phyloP scores from a whole-genome alignment of 2,329 filamentous ascomycete genomes.

The Aspergillus tanneri region DNA sequence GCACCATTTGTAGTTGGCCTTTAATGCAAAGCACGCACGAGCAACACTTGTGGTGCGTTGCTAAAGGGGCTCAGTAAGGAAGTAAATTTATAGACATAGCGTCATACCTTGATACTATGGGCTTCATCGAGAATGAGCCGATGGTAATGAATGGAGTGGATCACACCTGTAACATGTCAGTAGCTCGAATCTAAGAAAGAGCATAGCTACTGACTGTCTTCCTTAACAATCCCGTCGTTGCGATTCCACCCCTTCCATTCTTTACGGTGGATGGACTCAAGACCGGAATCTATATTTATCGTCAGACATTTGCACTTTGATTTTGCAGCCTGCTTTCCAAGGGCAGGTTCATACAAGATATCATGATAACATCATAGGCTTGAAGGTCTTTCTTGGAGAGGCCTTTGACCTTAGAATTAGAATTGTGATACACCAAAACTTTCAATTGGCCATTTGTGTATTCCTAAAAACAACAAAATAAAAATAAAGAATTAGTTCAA shows the following conservation, averaged over 20 bases:
- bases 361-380: constrained; percentile 90
- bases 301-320: constrained; percentile 11
- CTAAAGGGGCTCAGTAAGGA: constrained; percentile 25
- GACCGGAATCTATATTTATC: constrained; percentile 49
- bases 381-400: constrained; percentile 73
- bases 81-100: not conserved
- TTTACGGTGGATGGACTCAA: constrained; percentile 90
- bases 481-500: constrained; percentile 5
- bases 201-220: constrained; percentile 53
- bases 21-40: constrained; percentile 89
- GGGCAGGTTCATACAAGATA: constrained; percentile 67
- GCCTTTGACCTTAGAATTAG: constrained; percentile 77
- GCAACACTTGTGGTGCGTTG: constrained; percentile 82
- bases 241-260: constrained; percentile 87
- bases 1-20: constrained; percentile 90
- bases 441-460: constrained; percentile 88
- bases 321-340: too few species aligned
- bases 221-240: constrained; percentile 76
- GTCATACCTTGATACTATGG: constrained; percentile 77
- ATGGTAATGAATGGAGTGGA: constrained; percentile 85
- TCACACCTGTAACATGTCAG: constrained; percentile 54
- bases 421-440: constrained; percentile 86
- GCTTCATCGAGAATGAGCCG: constrained; percentile 92
- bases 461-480: constrained; percentile 31
- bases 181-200: not conserved